Conservation (phyloP, 805 yeast species). For the Saccharomycopsis fibuligera region DNA sequence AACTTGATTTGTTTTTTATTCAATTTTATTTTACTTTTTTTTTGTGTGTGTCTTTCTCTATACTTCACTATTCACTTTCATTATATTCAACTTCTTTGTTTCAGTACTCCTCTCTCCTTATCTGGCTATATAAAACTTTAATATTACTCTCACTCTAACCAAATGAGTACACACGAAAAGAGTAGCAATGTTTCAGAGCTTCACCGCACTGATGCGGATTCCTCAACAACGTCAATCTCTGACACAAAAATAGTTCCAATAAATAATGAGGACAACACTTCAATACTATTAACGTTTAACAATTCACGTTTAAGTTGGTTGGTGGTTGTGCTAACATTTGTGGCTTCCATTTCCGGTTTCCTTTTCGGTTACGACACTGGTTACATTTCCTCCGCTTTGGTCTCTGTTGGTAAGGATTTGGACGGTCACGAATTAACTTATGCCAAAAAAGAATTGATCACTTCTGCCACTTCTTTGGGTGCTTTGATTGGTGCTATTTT, state of each 20-base stretch:
- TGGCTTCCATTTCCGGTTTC: constrained; percentile 88
- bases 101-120: too few species aligned
- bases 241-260: constrained; percentile 13
- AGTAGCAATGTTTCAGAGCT: too few species aligned
- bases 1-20: too few species aligned
- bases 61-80: too few species aligned
- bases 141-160: too few species aligned
- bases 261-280: constrained; percentile 38
- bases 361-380: constrained; percentile 98
- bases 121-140: too few species aligned
- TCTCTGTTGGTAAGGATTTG: constrained; percentile 74
- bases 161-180: too few species aligned
- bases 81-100: too few species aligned
- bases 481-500: constrained; percentile 73
- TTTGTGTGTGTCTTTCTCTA: too few species aligned
- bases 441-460: constrained; percentile 84
- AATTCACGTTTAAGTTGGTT: constrained; percentile 50
- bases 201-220: too few species aligned
- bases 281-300: constrained; percentile 40
- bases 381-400: constrained; percentile 89
- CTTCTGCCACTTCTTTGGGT: constrained; percentile 92
- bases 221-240: not conserved
- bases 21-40: too few species aligned
- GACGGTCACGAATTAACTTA: constrained; percentile 50
- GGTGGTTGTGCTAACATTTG: constrained; percentile 62